Evolutionary conservation across 305 asterid genomes (phyloP), one percentile per base, ranked within the genome.

Genomic region (Plantago coronopus): DNA sequence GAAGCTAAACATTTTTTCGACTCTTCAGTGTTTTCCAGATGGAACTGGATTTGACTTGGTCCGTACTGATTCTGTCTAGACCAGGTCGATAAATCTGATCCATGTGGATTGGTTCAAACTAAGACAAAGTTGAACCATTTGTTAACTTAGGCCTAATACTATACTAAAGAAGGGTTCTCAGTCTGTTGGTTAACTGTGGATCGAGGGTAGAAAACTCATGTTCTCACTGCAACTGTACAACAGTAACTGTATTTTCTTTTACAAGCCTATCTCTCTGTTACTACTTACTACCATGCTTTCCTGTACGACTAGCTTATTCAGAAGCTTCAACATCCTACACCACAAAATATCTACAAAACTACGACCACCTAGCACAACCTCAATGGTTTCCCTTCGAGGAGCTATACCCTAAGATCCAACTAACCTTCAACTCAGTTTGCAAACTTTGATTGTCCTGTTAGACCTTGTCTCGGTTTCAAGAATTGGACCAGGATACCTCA

Each of bases 401-500:
- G 34, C 34, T 3, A 27, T 0, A 38, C 14, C 43, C 15, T 10
- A 38, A 38, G 34, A 50, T 18, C 43, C 31, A n/a, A 48, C 57
- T 18, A 57, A 62, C 48, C 68, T 70, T 47, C 59, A 57, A 46
- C 37, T 61, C 60, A 38, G 37, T 69, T 74, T 72, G 74, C 60
- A 29, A 69, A 34, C 75, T 72, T 65, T 78, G 78, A 38, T 56
- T 69, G 7, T 38, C 43, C 1, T 1, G 1, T 10, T 38, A 38
- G n/a, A n/a, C n/a, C n/a, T n/a, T 11, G 43, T 27, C 17, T 53
- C 42, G 16, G 15, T 53, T 27, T 54, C 22, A 54, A 16, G 59
- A 23, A 19, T 79, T 86, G 58, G 91, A 87, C 97, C 95, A 87
- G 48, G 78, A 77, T 73, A 89, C 78, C 78, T 83, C 95, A 18